Conservation (phyloP, 2,329 filamentous ascomycete genomes). For the Scorias spongiosa region DNA sequence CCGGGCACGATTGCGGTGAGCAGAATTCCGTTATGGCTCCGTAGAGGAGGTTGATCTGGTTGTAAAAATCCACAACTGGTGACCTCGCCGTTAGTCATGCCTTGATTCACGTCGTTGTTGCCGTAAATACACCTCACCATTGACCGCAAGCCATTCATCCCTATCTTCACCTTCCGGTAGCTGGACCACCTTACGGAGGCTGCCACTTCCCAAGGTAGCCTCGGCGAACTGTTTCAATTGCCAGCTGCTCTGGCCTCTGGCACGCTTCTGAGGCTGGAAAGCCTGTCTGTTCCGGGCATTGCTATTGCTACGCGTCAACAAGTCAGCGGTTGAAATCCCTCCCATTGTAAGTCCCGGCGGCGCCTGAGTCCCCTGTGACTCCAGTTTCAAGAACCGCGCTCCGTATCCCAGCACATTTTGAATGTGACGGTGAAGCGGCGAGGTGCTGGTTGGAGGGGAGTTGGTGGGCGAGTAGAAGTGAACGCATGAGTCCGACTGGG, state of each 20-base stretch:
- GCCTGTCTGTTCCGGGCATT: constrained; percentile 65
- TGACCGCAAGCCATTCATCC: constrained; percentile 96
- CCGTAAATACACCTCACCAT: constrained; percentile 45
- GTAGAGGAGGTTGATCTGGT: constrained; percentile 97
- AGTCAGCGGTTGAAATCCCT: constrained; percentile 18
- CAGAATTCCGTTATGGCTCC: constrained; percentile 99
- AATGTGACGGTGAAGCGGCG: constrained; percentile 19
- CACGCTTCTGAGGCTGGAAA: constrained; percentile 73
- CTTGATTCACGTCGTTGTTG: not conserved
- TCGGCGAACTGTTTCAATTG: constrained; percentile 97
- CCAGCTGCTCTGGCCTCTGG: constrained; percentile 79
- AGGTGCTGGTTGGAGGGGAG: constrained; percentile 17
- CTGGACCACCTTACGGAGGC: constrained; percentile 89
- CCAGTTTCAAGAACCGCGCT: constrained; percentile 11
- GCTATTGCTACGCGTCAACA: constrained; percentile 24
- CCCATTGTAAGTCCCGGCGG: constrained; percentile 23
- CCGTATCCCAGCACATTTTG: constrained; percentile 14
- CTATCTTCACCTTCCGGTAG: constrained; percentile 92
- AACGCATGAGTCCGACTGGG: constrained; percentile 27
- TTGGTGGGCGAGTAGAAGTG: constrained; percentile 14
- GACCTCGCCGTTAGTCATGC: not conserved
- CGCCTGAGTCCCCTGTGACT: constrained; percentile 12
- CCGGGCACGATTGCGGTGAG: constrained; percentile 88
- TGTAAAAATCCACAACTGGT: constrained; percentile 97
- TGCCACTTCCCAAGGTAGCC: constrained; percentile 87